Conservation (phyloP, 192 early-diverging fungal species). For the Podila minutissima region DNA sequence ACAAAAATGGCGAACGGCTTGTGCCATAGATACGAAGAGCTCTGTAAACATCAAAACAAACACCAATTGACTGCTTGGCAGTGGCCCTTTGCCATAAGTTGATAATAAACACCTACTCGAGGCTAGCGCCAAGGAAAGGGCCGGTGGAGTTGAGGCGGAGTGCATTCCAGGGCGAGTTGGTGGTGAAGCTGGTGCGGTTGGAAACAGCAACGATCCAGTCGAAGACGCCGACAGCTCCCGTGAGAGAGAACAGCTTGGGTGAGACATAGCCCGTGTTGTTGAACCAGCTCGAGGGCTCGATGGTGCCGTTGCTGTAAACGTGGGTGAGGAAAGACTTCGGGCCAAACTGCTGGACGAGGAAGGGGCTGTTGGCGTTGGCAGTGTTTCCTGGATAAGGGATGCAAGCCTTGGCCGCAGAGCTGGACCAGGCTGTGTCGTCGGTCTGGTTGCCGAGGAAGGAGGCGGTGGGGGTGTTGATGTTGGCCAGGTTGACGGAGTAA, state of each 20-base stretch:
- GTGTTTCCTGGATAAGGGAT: constrained; percentile 18
- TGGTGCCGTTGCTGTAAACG: constrained; percentile 21
- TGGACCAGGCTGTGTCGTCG: constrained; percentile 3
- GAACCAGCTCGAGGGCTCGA: constrained; percentile 3
- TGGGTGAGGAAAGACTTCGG: constrained; percentile 18
- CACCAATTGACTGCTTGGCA: too few species aligned
- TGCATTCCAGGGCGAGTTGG: constrained; percentile 18
- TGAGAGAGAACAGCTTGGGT: constrained; percentile 9
- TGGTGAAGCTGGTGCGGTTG: constrained; percentile 1
- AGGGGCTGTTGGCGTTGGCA: constrained; percentile 18
- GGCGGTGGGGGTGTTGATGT: constrained; percentile 32
- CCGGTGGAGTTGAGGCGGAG: constrained; percentile 31
- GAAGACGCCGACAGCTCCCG: constrained; percentile 19
- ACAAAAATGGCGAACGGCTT: neutral
- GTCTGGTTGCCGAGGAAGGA: constrained; percentile 21
- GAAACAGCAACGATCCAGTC: constrained; percentile 23
- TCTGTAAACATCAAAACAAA: too few species aligned
- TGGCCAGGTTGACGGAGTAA: constrained; percentile 21
- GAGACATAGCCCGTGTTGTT: constrained; percentile 9
- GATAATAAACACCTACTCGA: constrained; percentile 21
- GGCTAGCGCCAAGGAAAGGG: neutral
- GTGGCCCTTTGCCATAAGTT: too few species aligned
- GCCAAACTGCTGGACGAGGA: constrained; percentile 21
- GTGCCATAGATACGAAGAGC: neutral
- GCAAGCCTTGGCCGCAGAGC: constrained; percentile 14